Evolutionary conservation across 2,329 filamentous ascomycete genomes (phyloP).

Genomic region (Monosporascus sp.): DNA sequence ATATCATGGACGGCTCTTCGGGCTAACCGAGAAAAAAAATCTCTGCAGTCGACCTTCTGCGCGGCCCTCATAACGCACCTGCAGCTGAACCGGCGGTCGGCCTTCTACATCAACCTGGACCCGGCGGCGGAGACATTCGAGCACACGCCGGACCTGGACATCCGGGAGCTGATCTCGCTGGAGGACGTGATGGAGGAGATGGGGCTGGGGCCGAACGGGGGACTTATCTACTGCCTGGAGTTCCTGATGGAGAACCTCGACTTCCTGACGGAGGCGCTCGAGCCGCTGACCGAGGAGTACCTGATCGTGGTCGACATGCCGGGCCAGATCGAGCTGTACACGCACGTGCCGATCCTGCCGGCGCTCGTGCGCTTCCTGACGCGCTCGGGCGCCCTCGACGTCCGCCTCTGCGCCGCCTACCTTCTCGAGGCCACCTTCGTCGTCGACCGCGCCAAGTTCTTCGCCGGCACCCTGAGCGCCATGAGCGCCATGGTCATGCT

Average conservation of each 20-base stretch:
- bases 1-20: not conserved
- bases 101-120: constrained; percentile 97
- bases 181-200: constrained; percentile 76
- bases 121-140: constrained; percentile 90
- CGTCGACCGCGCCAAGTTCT: constrained; percentile 94
- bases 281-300: constrained; percentile 85
- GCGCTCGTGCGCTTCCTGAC: constrained; percentile 77
- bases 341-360: constrained; percentile 88
- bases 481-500: constrained; percentile 99
- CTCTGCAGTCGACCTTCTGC: constrained; percentile 78
- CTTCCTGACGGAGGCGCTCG: constrained; percentile 62
- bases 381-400: constrained; percentile 72
- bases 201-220: constrained; percentile 62
- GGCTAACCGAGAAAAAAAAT: too few relatives aligned
- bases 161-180: constrained; percentile 81
- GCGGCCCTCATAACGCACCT: constrained; percentile 89
- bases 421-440: constrained; percentile 94
- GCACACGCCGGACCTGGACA: constrained; percentile 80
- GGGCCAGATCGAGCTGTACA: constrained; percentile 97
- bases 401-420: constrained; percentile 89
- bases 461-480: constrained; percentile 87
- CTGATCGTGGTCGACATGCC: constrained; percentile 98
- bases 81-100: constrained; percentile 82
- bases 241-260: constrained; percentile 74
- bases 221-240: constrained; percentile 71